Base-by-base conservation (phyloP, 2,329 filamentous ascomycete genomes). In the Zarea fungicola region DNA sequence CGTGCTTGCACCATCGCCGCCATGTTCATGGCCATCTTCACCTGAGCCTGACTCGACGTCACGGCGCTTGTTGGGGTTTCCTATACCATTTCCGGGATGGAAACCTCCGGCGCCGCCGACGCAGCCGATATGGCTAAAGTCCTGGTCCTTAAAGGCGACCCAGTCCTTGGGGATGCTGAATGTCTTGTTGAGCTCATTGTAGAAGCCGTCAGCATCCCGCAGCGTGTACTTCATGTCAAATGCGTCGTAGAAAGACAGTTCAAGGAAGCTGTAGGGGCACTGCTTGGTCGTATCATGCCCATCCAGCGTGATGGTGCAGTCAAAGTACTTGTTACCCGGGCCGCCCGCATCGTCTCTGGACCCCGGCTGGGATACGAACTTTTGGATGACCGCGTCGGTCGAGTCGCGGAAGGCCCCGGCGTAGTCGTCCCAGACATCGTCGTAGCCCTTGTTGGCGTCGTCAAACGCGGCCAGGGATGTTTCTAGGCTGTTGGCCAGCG, bases 381-480 rank as follows among this genome's bases (percentile, higher is more conserved):
- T n/a, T n/a, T n/a, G n/a, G n/a, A n/a, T n/a, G n/a, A n/a, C n/a
- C n/a, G n/a, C n/a, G n/a, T n/a, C n/a, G n/a, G n/a, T n/a, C n/a
- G n/a, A n/a, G n/a, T n/a, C n/a, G n/a, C n/a, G n/a, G n/a, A n/a
- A n/a, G n/a, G n/a, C 29, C 29, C 29, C 29, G 29, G 9, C 29
- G 28, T 49, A 49, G 19, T 49, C 13, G 14, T 25, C 32, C n/a
- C 14, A 50, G n/a, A 50, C 48, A 13, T 31, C 32, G 22, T 50
- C 41, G 19, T 50, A 50, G 19, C 42, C 48, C 8, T 45, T 41
- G 18, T 50, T 50, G 10, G 18, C 48, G 18, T 23, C n/a, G 8
- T 32, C 34, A 19, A 45, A 50, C 6, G 16, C 16, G n/a, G 11
- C 34, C 32, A 46, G 32, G n/a, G n/a, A n/a, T n/a, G n/a, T n/a